Percentiles rank a stretch among this genome's conserved stretches.
Evolutionary conservation across 2,329 filamentous ascomycete genomes (phyloP).

Genomic region (Hypoxylon sp.): DNA sequence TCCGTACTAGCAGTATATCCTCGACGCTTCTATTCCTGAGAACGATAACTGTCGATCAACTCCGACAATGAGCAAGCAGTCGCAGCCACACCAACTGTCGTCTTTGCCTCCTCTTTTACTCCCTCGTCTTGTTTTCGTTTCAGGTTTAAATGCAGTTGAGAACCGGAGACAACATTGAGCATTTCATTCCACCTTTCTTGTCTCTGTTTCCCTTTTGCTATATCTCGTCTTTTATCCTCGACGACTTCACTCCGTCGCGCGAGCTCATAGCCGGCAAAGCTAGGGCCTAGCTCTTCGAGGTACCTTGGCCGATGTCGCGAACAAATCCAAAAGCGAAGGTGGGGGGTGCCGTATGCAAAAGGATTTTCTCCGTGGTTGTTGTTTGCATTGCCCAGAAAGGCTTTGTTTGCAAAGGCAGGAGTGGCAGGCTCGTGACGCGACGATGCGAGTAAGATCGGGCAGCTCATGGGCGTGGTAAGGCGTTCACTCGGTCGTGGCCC

Average conservation of each 20-base stretch:
- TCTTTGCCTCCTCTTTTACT: neutral
- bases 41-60: neutral
- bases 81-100: neutral
- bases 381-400: neutral
- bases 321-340: slow-evolving; percentile 1
- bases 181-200: neutral
- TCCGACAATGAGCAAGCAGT: neutral
- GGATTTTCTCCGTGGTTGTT: neutral
- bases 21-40: neutral
- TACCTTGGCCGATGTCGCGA: neutral
- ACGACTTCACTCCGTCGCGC: neutral
- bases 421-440: neutral
- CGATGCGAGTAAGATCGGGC: neutral
- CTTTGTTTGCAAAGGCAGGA: neutral
- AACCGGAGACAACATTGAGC: neutral
- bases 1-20: neutral
- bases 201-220: neutral
- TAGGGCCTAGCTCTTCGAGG: neutral
- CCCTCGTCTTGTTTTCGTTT: neutral
- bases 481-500: neutral
- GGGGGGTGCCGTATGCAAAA: neutral
- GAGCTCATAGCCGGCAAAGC: neutral
- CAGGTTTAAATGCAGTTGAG: neutral
- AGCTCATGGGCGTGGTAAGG: neutral
- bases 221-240: neutral